Evolutionary conservation across 139 green algal genomes (phyloP), one percentile per base, ranked within the genome.

Genomic region (Chlamydomonas applanata): DNA sequence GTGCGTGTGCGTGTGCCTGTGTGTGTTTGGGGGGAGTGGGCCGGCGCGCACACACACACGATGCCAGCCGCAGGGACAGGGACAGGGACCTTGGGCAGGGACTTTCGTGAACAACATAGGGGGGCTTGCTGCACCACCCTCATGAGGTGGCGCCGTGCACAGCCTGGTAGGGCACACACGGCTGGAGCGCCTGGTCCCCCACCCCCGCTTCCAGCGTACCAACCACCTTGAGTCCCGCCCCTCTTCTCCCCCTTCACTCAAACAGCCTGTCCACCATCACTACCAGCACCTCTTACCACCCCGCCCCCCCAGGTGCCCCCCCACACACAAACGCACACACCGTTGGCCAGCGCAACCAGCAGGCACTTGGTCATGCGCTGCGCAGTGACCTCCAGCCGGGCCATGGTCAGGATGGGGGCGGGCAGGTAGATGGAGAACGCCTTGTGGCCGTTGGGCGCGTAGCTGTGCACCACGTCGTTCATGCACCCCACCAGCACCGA

Each of bases 391-490:
- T 81, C 71, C 45, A 94, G 77, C 29, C 71, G 72, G 75, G 90
- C 79, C 81, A 93, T 85, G 66, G 67, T 36, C 25, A 84, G 65
- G n/a, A 90, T 82, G 70, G 75, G 65, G 16, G 76, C 71, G 24
- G 88, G 90, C 76, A 92, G 72, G 82, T 91, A 91, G n/a, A 93
- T 68, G 36, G 73, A 83, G 84, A 88, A 92, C 53, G 71, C 77
- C 80, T 91, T 91, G 77, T 83, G 82, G 19, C 89, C 85, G 60
- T 82, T 84, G 70, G 46, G 40, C 46, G 64, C 54, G 54, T 71
- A 68, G 62, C 36, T 62, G 71, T 71, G 52, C 49, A 94, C 64
- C 2, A 77, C 79, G 59, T 90, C 83, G 76, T 89, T 91, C 84
- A 93, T 93, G 82, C 85, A 92, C 62, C 80, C 89, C 2, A 93